Base-by-base conservation (phyloP, 805 yeast species). In the Candida glaebosa region DNA sequence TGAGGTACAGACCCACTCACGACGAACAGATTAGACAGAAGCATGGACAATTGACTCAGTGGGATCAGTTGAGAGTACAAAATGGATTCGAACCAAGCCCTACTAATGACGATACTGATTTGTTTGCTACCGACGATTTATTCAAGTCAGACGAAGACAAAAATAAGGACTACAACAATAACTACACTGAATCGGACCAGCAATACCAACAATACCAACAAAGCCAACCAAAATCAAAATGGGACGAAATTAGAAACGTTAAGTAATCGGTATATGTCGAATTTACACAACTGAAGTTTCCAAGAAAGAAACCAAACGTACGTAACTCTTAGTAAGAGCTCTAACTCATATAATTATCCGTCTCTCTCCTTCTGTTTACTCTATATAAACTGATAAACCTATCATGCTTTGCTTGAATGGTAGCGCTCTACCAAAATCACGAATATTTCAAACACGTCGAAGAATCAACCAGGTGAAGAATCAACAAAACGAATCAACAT, bases 51-150 rank as follows among this genome's bases (percentile, higher is more conserved):
- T 39, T 47, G 28, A 48, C 62, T 3, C 58, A 58, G 24, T 67
- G 73, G 73, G 68, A 63, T 16, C 52, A 58, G 41, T 58, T 67
- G n/a, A 47, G 73, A 30, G 43, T 50, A 18, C 56, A 53, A 24
- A 65, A 63, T 45, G 69, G 69, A 8, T 60, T 57, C 40, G 47
- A 26, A 4, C 30, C 33, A 4, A 10, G 12, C 16, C 26, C 22
- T 17, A 4, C 6, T 4, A 24, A 35, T 10, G 8, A 35, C 5
- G 38, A 35, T 18, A 12, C 14, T 14, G 38, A 35, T 35, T 24
- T 24, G 9, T 35, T 35, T 35, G 18, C 12, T 6, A 5, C 5
- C 8, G 22, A 35, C 8, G 38, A 35, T 24, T 10, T 16, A 7
- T 22, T 22, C 10, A 22, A 22, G 10, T 10, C 26, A 22, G 9